Percentiles rank a stretch among this genome's conserved stretches.
Evolutionary conservation across 163 green algal species (phyloP).

Genomic region (Chlamydomonas reinhardtii): DNA sequence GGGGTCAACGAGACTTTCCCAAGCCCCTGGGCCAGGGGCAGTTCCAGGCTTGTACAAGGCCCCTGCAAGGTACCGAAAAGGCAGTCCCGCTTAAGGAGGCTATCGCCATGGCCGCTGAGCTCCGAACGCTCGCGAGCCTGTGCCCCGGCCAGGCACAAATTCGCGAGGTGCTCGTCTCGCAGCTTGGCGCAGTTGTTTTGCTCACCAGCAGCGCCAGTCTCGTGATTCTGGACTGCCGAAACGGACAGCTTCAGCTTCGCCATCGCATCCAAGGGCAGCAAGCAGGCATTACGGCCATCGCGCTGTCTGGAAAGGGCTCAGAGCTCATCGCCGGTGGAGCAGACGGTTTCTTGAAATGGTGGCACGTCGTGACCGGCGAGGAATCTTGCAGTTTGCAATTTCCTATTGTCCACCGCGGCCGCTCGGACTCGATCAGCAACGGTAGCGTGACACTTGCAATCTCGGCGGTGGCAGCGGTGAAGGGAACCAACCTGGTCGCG

Average conservation of each 20-base stretch:
- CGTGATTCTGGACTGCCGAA: constrained; percentile 34
- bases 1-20: too few relatives aligned
- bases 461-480: constrained; percentile 27
- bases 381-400: constrained; percentile 63
- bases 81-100: too few relatives aligned
- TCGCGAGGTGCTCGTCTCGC: constrained; percentile 35
- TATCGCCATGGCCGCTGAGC: too few relatives aligned
- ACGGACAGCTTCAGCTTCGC: constrained; percentile 32
- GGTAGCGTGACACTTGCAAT: constrained; percentile 24
- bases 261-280: constrained; percentile 43
- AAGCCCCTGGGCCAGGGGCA: too few relatives aligned
- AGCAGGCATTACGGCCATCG: constrained; percentile 55
- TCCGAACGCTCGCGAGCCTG: too few relatives aligned
- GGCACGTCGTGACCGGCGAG: constrained; percentile 66
- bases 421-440: constrained; percentile 41
- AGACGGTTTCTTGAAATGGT: constrained; percentile 70
- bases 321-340: constrained; percentile 60
- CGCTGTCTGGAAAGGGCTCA: constrained; percentile 61
- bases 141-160: not conserved
- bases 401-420: constrained; percentile 32
- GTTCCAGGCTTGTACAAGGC: too few relatives aligned
- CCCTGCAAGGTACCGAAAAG: too few relatives aligned
- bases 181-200: constrained; percentile 22
- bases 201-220: constrained; percentile 1
- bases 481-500: constrained; percentile 53